phyloP scores from a whole-genome alignment of 306 rosid species.

The Sechiopsis laciniata region DNA sequence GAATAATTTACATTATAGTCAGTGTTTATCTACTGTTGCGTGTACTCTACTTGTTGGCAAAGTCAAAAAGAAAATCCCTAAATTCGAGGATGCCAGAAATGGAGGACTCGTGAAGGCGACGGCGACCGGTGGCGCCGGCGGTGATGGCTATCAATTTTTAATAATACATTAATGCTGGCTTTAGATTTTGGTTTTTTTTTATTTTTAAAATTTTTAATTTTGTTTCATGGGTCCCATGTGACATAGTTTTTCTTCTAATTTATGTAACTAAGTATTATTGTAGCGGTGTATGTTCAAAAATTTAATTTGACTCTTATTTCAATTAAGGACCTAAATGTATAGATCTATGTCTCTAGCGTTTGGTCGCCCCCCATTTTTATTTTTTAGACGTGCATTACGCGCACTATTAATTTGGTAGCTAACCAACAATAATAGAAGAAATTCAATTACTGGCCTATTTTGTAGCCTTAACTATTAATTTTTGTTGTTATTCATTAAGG shows the following conservation, averaged over 20 bases:
- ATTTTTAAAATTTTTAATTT: not conserved
- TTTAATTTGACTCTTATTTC: not conserved
- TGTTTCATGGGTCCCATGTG: constrained; percentile 10
- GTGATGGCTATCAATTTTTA: not conserved
- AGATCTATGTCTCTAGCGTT: too few species aligned
- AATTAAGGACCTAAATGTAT: not conserved
- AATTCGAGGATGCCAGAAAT: constrained; percentile 42
- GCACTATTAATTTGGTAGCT: too few species aligned
- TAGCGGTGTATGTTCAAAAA: not conserved
- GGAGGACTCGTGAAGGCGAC: constrained; percentile 97
- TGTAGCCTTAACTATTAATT: too few species aligned
- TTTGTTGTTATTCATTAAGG: too few species aligned
- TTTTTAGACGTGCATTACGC: too few species aligned
- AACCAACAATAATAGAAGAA: too few species aligned
- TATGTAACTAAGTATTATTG: not conserved
- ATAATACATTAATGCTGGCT: not conserved
- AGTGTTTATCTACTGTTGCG: constrained; percentile 41
- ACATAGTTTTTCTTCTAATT: not conserved
- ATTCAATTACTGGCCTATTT: too few species aligned
- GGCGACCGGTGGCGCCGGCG: constrained; percentile 36
- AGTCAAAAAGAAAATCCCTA: constrained; percentile 46
- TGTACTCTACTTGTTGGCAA: constrained; percentile 18
- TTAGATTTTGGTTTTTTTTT: not conserved
- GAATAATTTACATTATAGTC: constrained; percentile 10
- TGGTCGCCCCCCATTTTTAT: too few species aligned